Percentiles rank a stretch among this genome's conserved stretches.
phyloP scores from a whole-genome alignment of 2,329 filamentous ascomycete species.

The Pyricularia sp. region DNA sequence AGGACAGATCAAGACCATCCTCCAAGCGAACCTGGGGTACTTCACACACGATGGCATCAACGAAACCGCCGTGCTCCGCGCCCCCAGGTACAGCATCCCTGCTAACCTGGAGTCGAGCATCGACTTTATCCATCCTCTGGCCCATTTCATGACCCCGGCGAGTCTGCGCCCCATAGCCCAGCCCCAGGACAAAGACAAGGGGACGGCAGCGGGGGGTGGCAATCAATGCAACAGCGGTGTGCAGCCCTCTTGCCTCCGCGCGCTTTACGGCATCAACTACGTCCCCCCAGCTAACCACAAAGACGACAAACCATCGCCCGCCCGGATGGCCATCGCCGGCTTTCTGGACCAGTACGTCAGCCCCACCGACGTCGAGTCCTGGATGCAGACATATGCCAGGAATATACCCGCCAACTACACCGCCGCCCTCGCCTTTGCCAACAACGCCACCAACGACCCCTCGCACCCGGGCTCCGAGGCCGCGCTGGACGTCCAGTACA shows the following conservation, averaged over 20 bases:
- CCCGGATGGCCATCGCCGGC: conserved; percentile 35
- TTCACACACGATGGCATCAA: conserved; percentile 29
- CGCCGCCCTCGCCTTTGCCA: conserved; percentile 28
- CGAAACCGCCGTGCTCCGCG: conserved; percentile 27
- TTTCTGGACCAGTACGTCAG: conserved; percentile 40
- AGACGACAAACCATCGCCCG: conserved; percentile 18
- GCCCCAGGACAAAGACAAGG: not conserved
- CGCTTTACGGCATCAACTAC: conserved; percentile 4
- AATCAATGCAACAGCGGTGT: conserved; percentile 3
- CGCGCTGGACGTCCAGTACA: conserved; percentile 38
- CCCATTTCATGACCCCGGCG: conserved; percentile 37
- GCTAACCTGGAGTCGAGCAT: conserved; percentile 26
- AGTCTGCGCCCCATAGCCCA: conserved; percentile 13
- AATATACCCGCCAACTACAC: conserved; percentile 15
- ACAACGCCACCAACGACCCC: conserved; percentile 35
- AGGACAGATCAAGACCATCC: conserved; percentile 25
- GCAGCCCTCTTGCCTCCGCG: conserved; percentile 1
- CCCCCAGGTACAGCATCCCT: conserved; percentile 34
- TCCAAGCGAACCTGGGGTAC: conserved; percentile 28
- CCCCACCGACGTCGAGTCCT: conserved; percentile 29
- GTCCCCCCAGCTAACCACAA: not conserved
- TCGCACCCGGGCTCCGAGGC: conserved; percentile 32
- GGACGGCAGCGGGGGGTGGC: not conserved
- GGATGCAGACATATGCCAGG: conserved; percentile 13
- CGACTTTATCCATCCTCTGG: conserved; percentile 37